A percentile compares a stretch with the other conserved stretches of the same genome.
These are phyloP conservation scores for Solanum phureja DNA, from an alignment of 257 asterid species.

Conservation along the genomic window DNA sequence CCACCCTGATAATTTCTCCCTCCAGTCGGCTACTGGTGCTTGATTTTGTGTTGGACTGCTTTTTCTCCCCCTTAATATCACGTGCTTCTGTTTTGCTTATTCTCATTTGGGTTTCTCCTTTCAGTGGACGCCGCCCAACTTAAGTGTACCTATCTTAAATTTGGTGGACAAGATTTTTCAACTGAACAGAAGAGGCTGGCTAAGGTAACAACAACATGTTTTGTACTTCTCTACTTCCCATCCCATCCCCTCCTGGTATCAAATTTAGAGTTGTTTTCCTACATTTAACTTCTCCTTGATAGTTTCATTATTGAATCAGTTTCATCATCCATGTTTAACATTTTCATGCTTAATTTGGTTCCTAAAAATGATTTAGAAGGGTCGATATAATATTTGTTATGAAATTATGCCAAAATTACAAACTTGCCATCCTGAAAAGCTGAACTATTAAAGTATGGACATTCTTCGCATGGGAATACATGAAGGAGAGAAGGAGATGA, in stretches of 20 bases:
- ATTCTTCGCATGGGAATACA: neutral
- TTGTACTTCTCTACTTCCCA: neutral
- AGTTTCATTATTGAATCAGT: neutral
- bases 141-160: constrained; percentile 86
- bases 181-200: constrained; percentile 98
- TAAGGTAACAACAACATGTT: constrained; percentile 45
- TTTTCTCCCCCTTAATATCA: neutral
- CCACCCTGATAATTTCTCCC: neutral
- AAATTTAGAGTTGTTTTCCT: neutral
- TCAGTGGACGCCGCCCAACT: constrained; percentile 98
- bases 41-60: neutral
- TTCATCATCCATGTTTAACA: neutral
- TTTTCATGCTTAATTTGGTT: constrained; percentile 5
- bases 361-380: neutral
- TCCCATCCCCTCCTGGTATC: neutral
- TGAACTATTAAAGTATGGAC: neutral
- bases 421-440: neutral
- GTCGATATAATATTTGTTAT: neutral
- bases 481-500: neutral
- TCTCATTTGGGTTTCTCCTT: constrained; percentile 6
- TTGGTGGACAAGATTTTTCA: constrained; percentile 90
- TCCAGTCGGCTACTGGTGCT: neutral
- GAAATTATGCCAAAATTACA: neutral
- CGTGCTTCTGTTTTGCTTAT: neutral
- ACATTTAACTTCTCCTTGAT: neutral